Percentiles rank a stretch among this genome's conserved stretches.
Evolutionary conservation across 192 early-diverging fungal species (phyloP).

Genomic region (Coemansia sp.): DNA sequence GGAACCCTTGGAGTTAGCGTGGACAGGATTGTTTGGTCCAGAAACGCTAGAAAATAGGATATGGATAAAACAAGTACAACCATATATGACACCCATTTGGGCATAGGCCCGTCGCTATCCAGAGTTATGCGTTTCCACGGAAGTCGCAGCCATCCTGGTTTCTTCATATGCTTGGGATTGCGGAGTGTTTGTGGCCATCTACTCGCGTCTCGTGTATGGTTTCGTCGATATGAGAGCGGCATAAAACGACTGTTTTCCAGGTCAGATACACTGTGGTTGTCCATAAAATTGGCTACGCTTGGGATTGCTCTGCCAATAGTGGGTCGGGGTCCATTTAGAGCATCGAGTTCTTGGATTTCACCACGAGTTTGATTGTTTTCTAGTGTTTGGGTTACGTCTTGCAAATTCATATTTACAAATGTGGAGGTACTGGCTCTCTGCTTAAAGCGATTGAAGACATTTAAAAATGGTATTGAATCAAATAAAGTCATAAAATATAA

Average conservation of each 20-base stretch:
- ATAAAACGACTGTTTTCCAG: neutral
- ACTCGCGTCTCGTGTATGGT: neutral
- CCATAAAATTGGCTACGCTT: constrained; percentile 11
- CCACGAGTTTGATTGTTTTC: neutral
- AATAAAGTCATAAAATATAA: constrained; percentile 5
- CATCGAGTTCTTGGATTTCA: neutral
- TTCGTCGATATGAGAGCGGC: neutral
- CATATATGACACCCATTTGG: constrained; percentile 34
- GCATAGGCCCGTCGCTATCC: constrained; percentile 33
- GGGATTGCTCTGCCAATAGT: constrained; percentile 5
- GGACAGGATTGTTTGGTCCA: constrained; percentile 73
- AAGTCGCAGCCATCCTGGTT: constrained; percentile 34
- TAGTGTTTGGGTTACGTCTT: neutral
- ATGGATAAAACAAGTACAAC: constrained; percentile 44
- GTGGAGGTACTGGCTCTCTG: neutral
- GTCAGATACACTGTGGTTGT: constrained; percentile 9
- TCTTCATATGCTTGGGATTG: neutral
- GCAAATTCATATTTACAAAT: neutral
- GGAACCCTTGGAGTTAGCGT: constrained; percentile 66
- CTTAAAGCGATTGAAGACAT: neutral
- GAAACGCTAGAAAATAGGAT: constrained; percentile 62
- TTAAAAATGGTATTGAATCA: neutral
- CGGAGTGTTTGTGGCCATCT: neutral
- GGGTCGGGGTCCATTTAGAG: neutral
- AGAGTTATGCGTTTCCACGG: constrained; percentile 48